phyloP scores from a whole-genome alignment of 2,329 filamentous ascomycete genomes.

The Stemphylium beticola region DNA sequence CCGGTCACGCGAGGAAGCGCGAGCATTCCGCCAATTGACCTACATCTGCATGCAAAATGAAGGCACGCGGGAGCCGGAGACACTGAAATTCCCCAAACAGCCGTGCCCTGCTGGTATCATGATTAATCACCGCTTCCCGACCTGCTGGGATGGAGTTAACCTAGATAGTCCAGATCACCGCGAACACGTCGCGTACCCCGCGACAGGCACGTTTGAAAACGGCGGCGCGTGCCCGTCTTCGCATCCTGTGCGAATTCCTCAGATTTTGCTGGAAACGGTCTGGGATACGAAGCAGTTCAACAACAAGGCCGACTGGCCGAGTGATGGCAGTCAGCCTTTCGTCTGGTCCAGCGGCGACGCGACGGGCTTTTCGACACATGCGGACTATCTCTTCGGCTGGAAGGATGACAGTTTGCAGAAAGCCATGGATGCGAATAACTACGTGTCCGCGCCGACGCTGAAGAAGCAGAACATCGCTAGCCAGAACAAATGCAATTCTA shows the following conservation, averaged over 20 bases:
- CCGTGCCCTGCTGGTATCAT: constrained; percentile 37
- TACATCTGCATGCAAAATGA: constrained; percentile 40
- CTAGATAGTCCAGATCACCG: constrained; percentile 35
- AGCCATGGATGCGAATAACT: constrained; percentile 38
- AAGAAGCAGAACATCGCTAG: constrained; percentile 43
- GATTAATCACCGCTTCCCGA: constrained; percentile 37
- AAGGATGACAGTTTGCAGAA: constrained; percentile 12
- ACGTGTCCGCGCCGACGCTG: constrained; percentile 36
- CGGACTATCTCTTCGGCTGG: constrained; percentile 44
- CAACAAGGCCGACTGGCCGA: constrained; percentile 42
- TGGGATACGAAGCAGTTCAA: constrained; percentile 43
- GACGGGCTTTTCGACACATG: constrained; percentile 37
- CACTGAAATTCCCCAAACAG: constrained; percentile 29
- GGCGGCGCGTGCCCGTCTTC: constrained; percentile 36
- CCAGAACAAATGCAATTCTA: constrained; percentile 43
- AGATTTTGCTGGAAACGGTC: constrained; percentile 43
- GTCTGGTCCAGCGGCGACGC: constrained; percentile 40
- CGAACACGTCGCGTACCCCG: constrained; percentile 36
- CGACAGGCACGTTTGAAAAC: constrained; percentile 39
- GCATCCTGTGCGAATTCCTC: constrained; percentile 38
- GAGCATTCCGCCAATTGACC: constrained; percentile 34
- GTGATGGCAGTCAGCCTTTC: constrained; percentile 41
- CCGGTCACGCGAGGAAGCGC: constrained; percentile 26
- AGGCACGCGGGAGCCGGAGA: constrained; percentile 33
- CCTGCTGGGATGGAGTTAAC: constrained; percentile 39